Percentiles rank a stretch among this genome's conserved stretches.
Evolutionary conservation across 2,329 filamentous ascomycete genomes (phyloP).

Genomic region (Leptographium flavum): DNA sequence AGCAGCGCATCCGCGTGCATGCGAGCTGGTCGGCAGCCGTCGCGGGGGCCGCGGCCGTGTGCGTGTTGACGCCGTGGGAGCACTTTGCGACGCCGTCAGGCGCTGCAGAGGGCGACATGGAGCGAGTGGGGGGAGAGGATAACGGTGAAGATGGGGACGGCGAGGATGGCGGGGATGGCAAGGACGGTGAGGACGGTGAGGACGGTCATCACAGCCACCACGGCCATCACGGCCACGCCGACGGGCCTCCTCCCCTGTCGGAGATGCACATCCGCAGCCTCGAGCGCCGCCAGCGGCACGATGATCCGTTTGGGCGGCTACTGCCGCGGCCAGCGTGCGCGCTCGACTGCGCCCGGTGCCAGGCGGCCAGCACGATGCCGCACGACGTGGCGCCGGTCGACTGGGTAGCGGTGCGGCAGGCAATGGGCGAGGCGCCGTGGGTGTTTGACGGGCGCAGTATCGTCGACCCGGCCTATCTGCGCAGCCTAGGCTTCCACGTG

Average conservation of each 20-base stretch:
- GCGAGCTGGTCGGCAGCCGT: not conserved
- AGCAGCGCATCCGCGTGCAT: not conserved
- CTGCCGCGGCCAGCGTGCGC: not conserved
- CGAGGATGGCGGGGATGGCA: too few relatives aligned
- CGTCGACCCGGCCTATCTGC: not conserved
- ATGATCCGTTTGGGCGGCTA: too few relatives aligned
- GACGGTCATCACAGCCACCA: not conserved
- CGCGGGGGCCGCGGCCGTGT: not conserved
- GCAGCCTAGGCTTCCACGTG: not conserved
- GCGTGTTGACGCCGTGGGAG: slow-evolving; percentile 1
- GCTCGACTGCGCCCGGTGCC: not conserved
- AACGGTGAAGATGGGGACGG: too few relatives aligned
- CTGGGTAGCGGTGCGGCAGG: not conserved
- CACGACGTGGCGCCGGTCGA: not conserved
- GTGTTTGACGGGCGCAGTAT: slow-evolving; percentile 1
- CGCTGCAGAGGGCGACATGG: not conserved
- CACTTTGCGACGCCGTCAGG: too few relatives aligned
- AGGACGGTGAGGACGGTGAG: too few relatives aligned
- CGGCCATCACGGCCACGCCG: not conserved
- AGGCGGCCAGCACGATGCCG: not conserved
- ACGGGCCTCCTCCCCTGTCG: not conserved
- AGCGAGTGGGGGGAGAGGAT: not conserved
- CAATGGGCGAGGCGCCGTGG: slow-evolving; percentile 1
- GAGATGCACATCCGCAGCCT: not conserved
- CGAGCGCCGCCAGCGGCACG: not conserved